Conservation (phyloP, 192 early-diverging fungal genomes). For the Neocallimastix lanati region DNA sequence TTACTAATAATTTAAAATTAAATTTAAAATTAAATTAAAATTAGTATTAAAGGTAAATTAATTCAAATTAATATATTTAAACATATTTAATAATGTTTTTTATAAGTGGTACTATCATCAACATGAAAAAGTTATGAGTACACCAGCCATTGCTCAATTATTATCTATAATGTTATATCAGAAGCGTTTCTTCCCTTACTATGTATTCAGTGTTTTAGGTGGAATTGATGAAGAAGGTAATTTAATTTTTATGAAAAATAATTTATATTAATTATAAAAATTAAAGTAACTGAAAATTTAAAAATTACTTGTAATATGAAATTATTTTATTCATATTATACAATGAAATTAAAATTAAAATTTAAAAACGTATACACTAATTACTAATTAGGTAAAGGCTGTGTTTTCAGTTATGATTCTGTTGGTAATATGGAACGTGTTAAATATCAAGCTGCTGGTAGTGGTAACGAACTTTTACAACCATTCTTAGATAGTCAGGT, state of each 20-base stretch:
- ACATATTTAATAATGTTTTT: no score
- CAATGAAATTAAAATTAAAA: no score
- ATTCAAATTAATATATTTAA: no score
- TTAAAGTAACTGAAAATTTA: no score
- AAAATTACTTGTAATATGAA: no score
- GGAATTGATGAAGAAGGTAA: constrained; percentile 75
- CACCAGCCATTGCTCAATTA: constrained; percentile 79
- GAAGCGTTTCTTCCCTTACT: constrained; percentile 94
- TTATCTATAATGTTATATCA: constrained; percentile 78
- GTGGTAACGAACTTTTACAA: constrained; percentile 73
- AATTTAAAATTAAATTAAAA: no score
- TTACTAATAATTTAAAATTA: no score
- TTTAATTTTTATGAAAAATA: no score
- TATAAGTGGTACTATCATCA: constrained; percentile 73
- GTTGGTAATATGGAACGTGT: constrained; percentile 78
- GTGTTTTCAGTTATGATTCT: constrained; percentile 82
- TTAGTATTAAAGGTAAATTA: no score
- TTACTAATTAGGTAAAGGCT: constrained; percentile 72
- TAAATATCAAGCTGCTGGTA: constrained; percentile 55
- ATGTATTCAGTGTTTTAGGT: constrained; percentile 71
- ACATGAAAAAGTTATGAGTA: constrained; percentile 75
- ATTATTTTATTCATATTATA: no score
- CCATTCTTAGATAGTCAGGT: constrained; percentile 95
- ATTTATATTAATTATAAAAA: no score
- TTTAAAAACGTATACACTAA: no score